These are phyloP conservation scores for Trapa incisa DNA, from an alignment of 345 rosid genomes.

Conservation along the genomic window DNA sequence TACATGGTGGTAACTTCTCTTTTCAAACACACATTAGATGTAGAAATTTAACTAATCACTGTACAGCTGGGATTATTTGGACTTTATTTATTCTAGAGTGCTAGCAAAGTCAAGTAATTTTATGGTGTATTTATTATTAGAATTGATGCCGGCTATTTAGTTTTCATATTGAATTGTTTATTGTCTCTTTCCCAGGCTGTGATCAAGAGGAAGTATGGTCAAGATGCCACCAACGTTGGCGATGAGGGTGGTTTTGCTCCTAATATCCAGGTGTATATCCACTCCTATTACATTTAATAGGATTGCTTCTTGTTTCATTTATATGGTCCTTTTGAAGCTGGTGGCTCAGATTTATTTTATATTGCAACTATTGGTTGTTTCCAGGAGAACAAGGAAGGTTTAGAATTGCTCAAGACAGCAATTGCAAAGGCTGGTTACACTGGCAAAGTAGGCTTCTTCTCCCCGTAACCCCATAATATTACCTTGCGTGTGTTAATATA, in stretches of 20 bases:
- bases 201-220: conserved; percentile 91
- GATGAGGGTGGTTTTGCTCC: conserved; percentile 99
- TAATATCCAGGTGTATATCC: conserved; percentile 58
- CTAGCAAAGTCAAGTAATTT: no score
- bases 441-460: conserved; percentile 47
- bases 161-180: not conserved
- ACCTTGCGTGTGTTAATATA: not conserved
- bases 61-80: no score
- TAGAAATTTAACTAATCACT: no score
- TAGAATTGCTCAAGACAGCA: conserved; percentile 87
- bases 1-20: no score
- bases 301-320: not conserved
- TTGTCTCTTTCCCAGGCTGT: conserved; percentile 26
- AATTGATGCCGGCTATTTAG: no score
- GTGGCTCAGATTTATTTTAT: not conserved
- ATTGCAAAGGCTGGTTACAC: conserved; percentile 89
- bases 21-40: no score
- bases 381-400: conserved; percentile 98
- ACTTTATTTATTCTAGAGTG: no score
- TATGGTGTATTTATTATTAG: no score
- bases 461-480: no score
- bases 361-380: not conserved
- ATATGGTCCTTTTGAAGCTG: not conserved
- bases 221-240: conserved; percentile 96
- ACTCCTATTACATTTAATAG: not conserved